phyloP scores from a whole-genome alignment of 139 green algal species.

The Marvania coccoides region DNA sequence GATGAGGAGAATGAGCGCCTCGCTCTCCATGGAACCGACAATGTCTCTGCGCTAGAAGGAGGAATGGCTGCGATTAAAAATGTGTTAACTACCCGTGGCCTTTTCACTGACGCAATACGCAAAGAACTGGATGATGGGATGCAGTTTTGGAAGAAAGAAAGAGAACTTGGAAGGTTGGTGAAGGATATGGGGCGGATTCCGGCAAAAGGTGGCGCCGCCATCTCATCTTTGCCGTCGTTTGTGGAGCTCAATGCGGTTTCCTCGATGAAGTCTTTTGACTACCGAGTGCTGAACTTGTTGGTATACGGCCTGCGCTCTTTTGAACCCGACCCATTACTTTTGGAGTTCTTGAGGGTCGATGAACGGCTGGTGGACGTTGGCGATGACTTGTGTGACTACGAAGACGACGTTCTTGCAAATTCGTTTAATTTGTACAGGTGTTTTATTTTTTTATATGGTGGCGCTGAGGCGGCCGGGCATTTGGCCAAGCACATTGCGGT shows the following conservation, averaged over 20 bases:
- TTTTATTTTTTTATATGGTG: slow-evolving; percentile 40
- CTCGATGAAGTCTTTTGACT: slow-evolving; percentile 71
- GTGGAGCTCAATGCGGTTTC: slow-evolving; percentile 44
- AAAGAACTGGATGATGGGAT: slow-evolving; percentile 48
- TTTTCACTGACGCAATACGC: slow-evolving; percentile 21
- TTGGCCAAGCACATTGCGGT: slow-evolving; percentile 18
- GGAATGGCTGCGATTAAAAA: not conserved
- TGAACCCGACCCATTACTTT: slow-evolving; percentile 33
- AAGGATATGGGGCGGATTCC: not conserved
- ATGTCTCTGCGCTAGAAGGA: not conserved
- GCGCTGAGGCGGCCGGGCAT: slow-evolving; percentile 21
- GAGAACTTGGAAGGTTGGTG: slow-evolving; percentile 38
- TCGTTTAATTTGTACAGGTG: slow-evolving; percentile 64
- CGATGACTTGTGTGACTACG: slow-evolving; percentile 70
- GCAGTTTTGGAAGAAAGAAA: slow-evolving; percentile 60
- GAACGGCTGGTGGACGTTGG: slow-evolving; percentile 76
- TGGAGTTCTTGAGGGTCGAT: slow-evolving; percentile 59
- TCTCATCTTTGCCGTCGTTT: slow-evolving; percentile 20
- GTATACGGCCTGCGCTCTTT: slow-evolving; percentile 40
- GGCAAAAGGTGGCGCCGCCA: not conserved
- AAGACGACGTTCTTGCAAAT: slow-evolving; percentile 60
- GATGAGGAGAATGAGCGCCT: slow-evolving; percentile 64
- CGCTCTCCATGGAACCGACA: not conserved
- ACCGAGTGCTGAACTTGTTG: slow-evolving; percentile 33
- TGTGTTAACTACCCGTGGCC: slow-evolving; percentile 2